A percentile compares a stretch with the other conserved stretches of the same genome.
These are phyloP conservation scores for Fomitopsis schrenkii DNA, from an alignment of 1,284 basidiomycete genomes.

Conservation along the genomic window DNA sequence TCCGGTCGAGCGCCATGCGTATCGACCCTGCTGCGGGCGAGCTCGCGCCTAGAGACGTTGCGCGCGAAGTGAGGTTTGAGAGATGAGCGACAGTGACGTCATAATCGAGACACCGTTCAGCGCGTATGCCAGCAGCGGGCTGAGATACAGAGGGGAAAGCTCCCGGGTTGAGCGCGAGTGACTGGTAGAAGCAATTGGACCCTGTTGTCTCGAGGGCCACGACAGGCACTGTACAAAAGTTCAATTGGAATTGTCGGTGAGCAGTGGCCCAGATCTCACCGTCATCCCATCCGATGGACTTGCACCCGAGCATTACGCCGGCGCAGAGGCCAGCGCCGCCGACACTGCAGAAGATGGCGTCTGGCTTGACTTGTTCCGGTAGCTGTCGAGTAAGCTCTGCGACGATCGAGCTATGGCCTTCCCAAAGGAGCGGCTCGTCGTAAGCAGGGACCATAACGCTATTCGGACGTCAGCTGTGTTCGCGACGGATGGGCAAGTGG, in stretches of 20 bases:
- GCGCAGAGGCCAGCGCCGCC: slow-evolving; percentile 70
- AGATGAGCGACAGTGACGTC: slow-evolving; percentile 53
- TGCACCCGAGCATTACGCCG: slow-evolving; percentile 64
- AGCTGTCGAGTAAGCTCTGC: slow-evolving; percentile 57
- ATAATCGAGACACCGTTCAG: slow-evolving; percentile 35
- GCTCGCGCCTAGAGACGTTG: slow-evolving; percentile 69
- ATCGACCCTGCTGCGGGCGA: slow-evolving; percentile 56
- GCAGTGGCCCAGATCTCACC: slow-evolving; percentile 32
- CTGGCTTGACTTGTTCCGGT: slow-evolving; percentile 39
- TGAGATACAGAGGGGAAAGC: slow-evolving; percentile 23
- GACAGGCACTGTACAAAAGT: slow-evolving; percentile 46
- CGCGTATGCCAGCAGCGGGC: slow-evolving; percentile 26
- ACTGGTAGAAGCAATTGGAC: slow-evolving; percentile 69
- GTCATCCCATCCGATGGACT: slow-evolving; percentile 56
- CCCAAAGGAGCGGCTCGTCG: slow-evolving; percentile 63
- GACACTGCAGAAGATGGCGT: slow-evolving; percentile 73
- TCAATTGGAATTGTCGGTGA: neutral
- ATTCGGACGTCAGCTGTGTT: neutral
- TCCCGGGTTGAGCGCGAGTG: slow-evolving; percentile 52
- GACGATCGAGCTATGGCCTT: slow-evolving; percentile 70
- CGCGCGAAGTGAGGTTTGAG: slow-evolving; percentile 52
- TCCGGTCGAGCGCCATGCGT: slow-evolving; percentile 55
- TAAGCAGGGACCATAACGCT: slow-evolving; percentile 69
- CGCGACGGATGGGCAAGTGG: neutral
- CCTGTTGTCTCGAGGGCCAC: slow-evolving; percentile 66